Evolutionary conservation across 257 asterid species (phyloP).

Genomic region (Mitragyna speciosa): DNA sequence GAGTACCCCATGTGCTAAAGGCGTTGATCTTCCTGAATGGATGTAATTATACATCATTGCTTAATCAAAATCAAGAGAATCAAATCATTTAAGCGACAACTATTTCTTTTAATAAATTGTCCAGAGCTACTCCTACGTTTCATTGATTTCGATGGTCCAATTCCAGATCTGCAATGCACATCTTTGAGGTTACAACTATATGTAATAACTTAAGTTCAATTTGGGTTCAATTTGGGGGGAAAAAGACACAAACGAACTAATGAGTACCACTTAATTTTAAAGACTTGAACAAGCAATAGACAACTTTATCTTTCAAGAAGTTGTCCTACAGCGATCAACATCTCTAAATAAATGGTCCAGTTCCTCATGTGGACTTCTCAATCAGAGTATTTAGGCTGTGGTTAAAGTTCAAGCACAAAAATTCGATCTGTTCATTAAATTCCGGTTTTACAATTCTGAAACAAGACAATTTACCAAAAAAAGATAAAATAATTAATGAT

Average conservation of each 20-base stretch:
- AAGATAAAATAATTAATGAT: too few species aligned
- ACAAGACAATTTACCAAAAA: not conserved
- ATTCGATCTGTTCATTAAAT: not conserved
- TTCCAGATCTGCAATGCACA: too few species aligned
- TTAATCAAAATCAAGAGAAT: not conserved
- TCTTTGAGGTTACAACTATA: too few species aligned
- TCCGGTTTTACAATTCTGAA: too few species aligned
- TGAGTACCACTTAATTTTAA: not conserved
- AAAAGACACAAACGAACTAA: too few species aligned
- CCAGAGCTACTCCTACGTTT: not conserved
- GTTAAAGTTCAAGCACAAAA: not conserved
- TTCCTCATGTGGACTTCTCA: not conserved
- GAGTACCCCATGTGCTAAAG: constrained; percentile 64
- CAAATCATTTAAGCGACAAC: not conserved
- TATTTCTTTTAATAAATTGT: not conserved
- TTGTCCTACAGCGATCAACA: not conserved
- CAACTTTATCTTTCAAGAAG: not conserved
- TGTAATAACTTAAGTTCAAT: too few species aligned
- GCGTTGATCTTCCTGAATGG: constrained; percentile 30
- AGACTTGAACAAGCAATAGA: not conserved
- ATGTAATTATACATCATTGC: not conserved
- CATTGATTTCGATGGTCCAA: not conserved
- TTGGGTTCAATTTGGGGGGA: too few species aligned
- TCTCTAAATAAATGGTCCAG: not conserved
- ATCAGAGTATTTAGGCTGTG: not conserved